Evolutionary conservation across 805 yeast species (phyloP).

Genomic region (Kazachstania viticola): DNA sequence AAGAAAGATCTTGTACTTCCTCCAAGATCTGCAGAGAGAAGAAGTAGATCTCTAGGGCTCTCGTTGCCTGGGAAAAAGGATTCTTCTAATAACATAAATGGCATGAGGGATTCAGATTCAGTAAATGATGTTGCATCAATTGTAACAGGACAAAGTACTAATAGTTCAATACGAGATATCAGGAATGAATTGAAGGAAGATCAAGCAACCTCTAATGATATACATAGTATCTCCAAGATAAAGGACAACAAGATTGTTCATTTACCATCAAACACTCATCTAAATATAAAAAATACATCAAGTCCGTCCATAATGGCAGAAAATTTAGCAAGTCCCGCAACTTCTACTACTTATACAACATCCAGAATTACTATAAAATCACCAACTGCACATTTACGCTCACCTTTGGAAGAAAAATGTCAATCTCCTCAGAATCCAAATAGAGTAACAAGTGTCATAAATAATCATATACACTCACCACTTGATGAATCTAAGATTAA

Average conservation of each 20-base stretch:
- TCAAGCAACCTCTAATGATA: neutral
- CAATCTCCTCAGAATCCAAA: conserved; percentile 17
- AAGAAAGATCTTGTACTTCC: conserved; percentile 21
- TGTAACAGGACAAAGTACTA: neutral
- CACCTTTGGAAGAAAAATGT: conserved; percentile 6
- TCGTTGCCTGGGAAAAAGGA: conserved; percentile 4
- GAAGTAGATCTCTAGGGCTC: conserved; percentile 11
- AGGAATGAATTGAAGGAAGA: too few relatives aligned
- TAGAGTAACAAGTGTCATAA: conserved; percentile 24
- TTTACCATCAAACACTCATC: neutral
- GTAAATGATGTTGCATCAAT: neutral
- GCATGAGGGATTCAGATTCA: neutral
- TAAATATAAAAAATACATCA: neutral
- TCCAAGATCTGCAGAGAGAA: conserved; percentile 31
- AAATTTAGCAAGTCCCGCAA: conserved; percentile 22
- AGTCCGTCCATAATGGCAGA: neutral
- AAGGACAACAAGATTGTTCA: neutral
- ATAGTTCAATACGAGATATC: too few relatives aligned
- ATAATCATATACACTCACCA: conserved; percentile 26
- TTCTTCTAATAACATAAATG: neutral
- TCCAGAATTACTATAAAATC: conserved; percentile 27
- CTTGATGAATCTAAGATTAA: too few relatives aligned
- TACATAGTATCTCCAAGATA: neutral
- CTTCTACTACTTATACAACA: conserved; percentile 27
- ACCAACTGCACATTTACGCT: conserved; percentile 11